Evolutionary conservation across 305 asterid species (phyloP), one percentile per base, ranked within the genome.

Genomic region (Fraxinus dipetala): DNA sequence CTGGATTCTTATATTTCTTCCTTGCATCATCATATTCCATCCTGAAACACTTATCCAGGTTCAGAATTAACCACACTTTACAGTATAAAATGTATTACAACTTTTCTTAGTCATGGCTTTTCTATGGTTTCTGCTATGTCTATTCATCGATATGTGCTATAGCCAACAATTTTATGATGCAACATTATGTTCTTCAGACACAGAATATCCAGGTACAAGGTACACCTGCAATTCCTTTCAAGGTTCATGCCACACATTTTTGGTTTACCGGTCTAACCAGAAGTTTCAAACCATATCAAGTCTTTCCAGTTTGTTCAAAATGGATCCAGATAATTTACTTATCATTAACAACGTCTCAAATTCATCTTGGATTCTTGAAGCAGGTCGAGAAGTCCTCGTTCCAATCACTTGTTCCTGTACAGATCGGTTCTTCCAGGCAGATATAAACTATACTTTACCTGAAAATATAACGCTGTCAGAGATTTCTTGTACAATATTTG

Each of bases 81-180:
- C 11, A 22, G 81, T 70, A 65, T 75, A 59, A 38, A 83, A 89
- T 91, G 90, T 48, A 11, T 32, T 24, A 63, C 16, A 61, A 40
- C 72, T 45, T 11, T 38, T 10, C 32, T 31, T 38, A 77, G 78
- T n/a, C 61, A 87, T 88, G 90, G 75, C 81, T 69, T 48, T 75
- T 79, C 80, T 82, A 32, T 86, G 86, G 85, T 45, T 88, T 59
- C 70, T 90, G 18, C 45, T 82, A 40, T 77, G 82, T 43, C 24
- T 85, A 3, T 79, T 75, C 85, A 63, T 91, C 6, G 40, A 74
- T 45, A 81, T 65, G 7, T 79, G 63, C 77, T 75, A 5, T 28
- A 81, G 89, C 82, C 91, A 88, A 67, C 95, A 93, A 2, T 87
- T 34, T 86, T 93, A 92, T 70, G 98, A 92, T 76, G 65, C 70